Percentiles rank a stretch among this genome's conserved stretches.
Conservation (phyloP, 2,329 filamentous ascomycete genomes). For the Xylariaceae sp. region DNA sequence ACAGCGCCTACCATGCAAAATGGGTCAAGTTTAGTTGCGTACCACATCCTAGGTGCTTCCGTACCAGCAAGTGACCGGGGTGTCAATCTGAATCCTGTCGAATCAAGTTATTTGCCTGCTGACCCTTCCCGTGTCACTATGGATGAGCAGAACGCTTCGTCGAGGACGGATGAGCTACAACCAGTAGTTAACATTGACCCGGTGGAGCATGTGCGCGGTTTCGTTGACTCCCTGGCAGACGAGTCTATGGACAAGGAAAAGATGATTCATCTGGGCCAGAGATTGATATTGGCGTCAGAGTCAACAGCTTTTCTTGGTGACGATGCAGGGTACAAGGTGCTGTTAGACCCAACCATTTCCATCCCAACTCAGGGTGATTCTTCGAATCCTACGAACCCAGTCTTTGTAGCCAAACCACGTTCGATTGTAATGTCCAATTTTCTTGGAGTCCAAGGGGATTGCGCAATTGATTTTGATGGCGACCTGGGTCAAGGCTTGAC, state of each 20-base stretch:
- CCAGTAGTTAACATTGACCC: constrained; percentile 12
- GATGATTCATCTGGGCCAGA: constrained; percentile 18
- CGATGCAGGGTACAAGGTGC: constrained; percentile 13
- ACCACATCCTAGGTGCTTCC: constrained; percentile 21
- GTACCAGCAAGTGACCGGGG: constrained; percentile 22
- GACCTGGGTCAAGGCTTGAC: constrained; percentile 27
- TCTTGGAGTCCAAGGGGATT: constrained; percentile 29
- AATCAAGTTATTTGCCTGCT: background rate
- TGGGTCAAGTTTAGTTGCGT: background rate
- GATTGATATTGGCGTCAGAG: constrained; percentile 15
- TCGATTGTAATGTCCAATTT: constrained; percentile 33
- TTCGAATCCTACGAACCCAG: background rate
- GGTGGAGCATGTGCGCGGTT: constrained; percentile 16
- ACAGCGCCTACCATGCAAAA: constrained; percentile 11
- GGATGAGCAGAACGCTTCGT: background rate
- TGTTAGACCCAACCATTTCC: constrained; percentile 15
- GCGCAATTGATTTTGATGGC: constrained; percentile 27
- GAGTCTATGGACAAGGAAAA: constrained; percentile 17
- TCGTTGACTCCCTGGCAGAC: constrained; percentile 16
- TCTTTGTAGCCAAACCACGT: constrained; percentile 28
- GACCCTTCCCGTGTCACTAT: background rate
- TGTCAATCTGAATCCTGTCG: background rate
- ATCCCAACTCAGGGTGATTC: constrained; percentile 2
- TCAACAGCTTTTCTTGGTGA: background rate
- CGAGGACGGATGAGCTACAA: background rate